Evolutionary conservation across 176 grass and related monocot species (phyloP).

Genomic region (Poa pratensis): DNA sequence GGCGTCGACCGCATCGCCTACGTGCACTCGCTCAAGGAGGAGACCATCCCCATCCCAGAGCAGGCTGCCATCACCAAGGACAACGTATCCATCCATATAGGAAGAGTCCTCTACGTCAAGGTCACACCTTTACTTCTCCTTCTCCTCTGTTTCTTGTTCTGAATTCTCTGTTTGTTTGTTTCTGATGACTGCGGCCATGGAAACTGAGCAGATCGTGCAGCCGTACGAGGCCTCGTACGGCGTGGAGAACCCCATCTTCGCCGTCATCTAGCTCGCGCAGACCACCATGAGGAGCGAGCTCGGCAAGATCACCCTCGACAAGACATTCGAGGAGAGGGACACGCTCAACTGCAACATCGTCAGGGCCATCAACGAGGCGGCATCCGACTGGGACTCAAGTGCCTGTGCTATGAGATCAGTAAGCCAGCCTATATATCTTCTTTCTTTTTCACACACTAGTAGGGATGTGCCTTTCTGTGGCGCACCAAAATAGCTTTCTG

Average conservation of each 20-base stretch:
- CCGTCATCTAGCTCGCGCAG: conserved; percentile 85
- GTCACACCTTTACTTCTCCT: not conserved
- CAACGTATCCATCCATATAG: conserved; percentile 90
- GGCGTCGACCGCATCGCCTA: conserved; percentile 83
- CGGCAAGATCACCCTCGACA: conserved; percentile 93
- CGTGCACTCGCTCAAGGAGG: conserved; percentile 97
- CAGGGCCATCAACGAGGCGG: conserved; percentile 91
- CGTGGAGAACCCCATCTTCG: conserved; percentile 89
- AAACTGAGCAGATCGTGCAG: conserved; percentile 63
- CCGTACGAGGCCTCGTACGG: conserved; percentile 87
- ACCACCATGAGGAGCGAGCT: conserved; percentile 97
- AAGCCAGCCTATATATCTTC: conserved; percentile 23
- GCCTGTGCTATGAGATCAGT: conserved; percentile 96
- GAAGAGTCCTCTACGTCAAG: conserved; percentile 90
- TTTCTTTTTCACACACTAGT: too few relatives aligned
- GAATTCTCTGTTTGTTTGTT: not conserved
- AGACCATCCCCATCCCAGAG: conserved; percentile 87
- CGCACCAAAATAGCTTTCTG: too few relatives aligned
- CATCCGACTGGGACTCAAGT: conserved; percentile 80
- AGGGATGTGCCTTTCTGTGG: too few relatives aligned
- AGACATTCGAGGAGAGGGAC: conserved; percentile 91
- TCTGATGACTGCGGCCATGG: too few relatives aligned
- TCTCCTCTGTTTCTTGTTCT: too few relatives aligned
- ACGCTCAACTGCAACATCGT: conserved; percentile 85
- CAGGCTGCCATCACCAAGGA: conserved; percentile 95